These are phyloP conservation scores for Schoenoplectus triqueter DNA, from an alignment of 202 grass and related monocot genomes.

Conservation along the genomic window DNA sequence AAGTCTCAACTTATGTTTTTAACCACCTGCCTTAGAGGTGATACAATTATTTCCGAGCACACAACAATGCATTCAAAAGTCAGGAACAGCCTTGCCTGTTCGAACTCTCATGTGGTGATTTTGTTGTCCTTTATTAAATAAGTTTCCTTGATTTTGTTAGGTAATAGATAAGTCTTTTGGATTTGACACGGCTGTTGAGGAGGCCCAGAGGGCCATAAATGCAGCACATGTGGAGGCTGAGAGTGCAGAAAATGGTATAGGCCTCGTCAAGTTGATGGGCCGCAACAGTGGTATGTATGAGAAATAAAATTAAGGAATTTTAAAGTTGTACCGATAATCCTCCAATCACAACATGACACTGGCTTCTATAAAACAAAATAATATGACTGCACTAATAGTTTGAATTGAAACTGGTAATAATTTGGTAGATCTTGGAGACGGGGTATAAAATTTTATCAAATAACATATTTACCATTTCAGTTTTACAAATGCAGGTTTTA, in stretches of 20 bases:
- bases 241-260: constrained; percentile 93
- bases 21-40: neutral
- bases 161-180: constrained; percentile 99
- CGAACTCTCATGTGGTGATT: neutral
- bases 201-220: constrained; percentile 95
- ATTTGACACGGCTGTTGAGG: constrained; percentile 95
- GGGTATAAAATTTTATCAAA: constrained; percentile 23
- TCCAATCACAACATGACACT: neutral
- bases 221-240: constrained; percentile 95
- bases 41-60: neutral
- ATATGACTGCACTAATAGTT: neutral
- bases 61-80: constrained; percentile 2
- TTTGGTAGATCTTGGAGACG: neutral
- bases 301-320: neutral
- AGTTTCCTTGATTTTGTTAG: constrained; percentile 43
- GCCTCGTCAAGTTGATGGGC: constrained; percentile 95
- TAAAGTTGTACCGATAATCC: neutral
- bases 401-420: neutral
- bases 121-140: neutral
- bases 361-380: neutral
- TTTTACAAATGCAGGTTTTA: constrained; percentile 78
- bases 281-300: constrained; percentile 76
- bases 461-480: neutral
- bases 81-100: neutral
- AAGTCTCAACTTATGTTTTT: neutral